These are phyloP conservation scores for Lanmaoa rubissima DNA, from an alignment of 768 basidiomycete species.

Conservation along the genomic window DNA sequence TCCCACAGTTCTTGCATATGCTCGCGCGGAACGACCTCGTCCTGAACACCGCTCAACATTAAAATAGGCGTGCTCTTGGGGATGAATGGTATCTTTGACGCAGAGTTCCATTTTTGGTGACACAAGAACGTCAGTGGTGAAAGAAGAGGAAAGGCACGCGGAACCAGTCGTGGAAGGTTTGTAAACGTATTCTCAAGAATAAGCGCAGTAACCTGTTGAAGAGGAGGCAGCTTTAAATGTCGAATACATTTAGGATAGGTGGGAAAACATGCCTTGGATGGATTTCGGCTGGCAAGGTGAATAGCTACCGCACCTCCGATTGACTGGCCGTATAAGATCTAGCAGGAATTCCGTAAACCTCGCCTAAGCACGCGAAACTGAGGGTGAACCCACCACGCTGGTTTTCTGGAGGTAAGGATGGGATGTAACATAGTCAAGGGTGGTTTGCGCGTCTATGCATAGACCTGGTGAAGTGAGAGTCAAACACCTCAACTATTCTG, in stretches of 20 bases:
- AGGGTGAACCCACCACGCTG: slow-evolving; percentile 51
- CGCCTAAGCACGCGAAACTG: neutral
- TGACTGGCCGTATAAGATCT: slow-evolving; percentile 81
- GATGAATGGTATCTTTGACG: slow-evolving; percentile 58
- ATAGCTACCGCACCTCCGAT: slow-evolving; percentile 94
- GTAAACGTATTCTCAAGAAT: slow-evolving; percentile 94
- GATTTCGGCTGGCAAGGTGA: slow-evolving; percentile 79
- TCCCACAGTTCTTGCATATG: slow-evolving; percentile 70
- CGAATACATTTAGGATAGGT: neutral
- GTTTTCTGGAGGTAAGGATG: slow-evolving; percentile 65
- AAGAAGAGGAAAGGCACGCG: slow-evolving; percentile 71
- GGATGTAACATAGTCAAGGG: slow-evolving; percentile 67
- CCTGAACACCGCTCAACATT: slow-evolving; percentile 69
- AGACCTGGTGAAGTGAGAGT: slow-evolving; percentile 47
- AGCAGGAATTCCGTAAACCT: neutral
- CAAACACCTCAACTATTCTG: neutral
- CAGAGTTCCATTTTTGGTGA: slow-evolving; percentile 87
- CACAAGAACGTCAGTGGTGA: slow-evolving; percentile 75
- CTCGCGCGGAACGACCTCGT: slow-evolving; percentile 51
- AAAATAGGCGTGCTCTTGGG: slow-evolving; percentile 70
- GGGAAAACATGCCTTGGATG: slow-evolving; percentile 48
- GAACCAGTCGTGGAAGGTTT: slow-evolving; percentile 80
- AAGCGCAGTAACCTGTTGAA: slow-evolving; percentile 63
- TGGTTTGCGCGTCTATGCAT: slow-evolving; percentile 81
- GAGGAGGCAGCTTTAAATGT: neutral